phyloP scores from a whole-genome alignment of 331 rosid genomes.

The Rosa hybrid region DNA sequence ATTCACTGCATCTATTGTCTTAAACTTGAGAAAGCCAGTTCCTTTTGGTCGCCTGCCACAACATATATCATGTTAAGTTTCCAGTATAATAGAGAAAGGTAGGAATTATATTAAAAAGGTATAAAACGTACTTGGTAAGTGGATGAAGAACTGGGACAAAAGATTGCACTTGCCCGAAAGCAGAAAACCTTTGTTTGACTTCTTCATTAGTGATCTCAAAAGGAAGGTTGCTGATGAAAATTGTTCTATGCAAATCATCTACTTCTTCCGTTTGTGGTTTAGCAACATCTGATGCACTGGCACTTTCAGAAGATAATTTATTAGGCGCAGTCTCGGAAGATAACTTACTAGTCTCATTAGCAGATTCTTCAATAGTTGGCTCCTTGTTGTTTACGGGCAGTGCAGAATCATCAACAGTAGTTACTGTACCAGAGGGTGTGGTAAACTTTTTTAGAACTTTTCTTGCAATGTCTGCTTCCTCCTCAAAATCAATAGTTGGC shows the following conservation, averaged over 20 bases:
- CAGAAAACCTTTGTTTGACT: conserved; percentile 79
- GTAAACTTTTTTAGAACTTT: conserved; percentile 71
- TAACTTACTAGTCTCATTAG: conserved; percentile 36
- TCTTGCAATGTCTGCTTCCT: conserved; percentile 82
- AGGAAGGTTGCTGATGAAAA: conserved; percentile 84
- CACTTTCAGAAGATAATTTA: conserved; percentile 43
- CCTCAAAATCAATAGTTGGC: background rate
- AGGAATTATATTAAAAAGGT: conserved; percentile 11
- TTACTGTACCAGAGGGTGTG: conserved; percentile 47
- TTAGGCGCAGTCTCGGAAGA: conserved; percentile 47
- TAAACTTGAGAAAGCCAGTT: conserved; percentile 92
- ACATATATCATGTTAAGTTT: conserved; percentile 18
- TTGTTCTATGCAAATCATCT: conserved; percentile 68
- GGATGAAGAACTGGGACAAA: conserved; percentile 85
- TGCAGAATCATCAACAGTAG: conserved; percentile 37
- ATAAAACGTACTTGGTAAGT: conserved; percentile 70
- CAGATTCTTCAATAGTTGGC: conserved; percentile 30
- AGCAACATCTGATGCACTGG: conserved; percentile 38
- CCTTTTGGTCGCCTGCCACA: conserved; percentile 88
- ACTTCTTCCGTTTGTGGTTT: conserved; percentile 48
- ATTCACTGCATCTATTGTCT: conserved; percentile 62
- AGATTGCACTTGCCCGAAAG: conserved; percentile 79
- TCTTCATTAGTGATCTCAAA: conserved; percentile 76
- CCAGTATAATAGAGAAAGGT: conserved; percentile 17
- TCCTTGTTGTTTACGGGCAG: conserved; percentile 34